Base-by-base conservation (phyloP, 78 protist genomes). In the Dictyostelium capitatum region DNA sequence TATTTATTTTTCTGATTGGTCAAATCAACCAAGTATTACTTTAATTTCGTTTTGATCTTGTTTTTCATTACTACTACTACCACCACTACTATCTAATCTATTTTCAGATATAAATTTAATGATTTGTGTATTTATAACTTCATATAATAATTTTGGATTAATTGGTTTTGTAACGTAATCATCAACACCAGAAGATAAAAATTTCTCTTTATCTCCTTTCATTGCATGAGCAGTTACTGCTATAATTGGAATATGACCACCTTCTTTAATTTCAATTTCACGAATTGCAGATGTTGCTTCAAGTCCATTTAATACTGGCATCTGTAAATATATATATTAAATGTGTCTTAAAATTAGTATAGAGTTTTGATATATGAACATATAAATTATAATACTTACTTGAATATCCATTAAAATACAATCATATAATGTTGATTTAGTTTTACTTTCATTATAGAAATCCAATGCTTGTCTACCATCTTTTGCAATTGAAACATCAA, bases 301-400 rank as follows among this genome's bases (percentile, higher is more conserved):
- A 11, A 70, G 73, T 32, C 98, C 98, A 47, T 93, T 81, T 78
- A 97, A 19, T 14, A 89, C 90, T 25, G 98, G 98, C 98, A 97
- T 97, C 43, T n/a, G n/a, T n/a, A n/a, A n/a, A n/a, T n/a, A n/a
- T n/a, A n/a, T n/a, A n/a, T n/a, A n/a, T 30, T 93, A 94, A n/a
- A n/a, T n/a, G n/a, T n/a, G n/a, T n/a, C n/a, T n/a, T n/a, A n/a
- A n/a, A n/a, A n/a, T n/a, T n/a, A n/a, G n/a, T n/a, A n/a, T n/a
- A n/a, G n/a, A n/a, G n/a, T n/a, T n/a, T n/a, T n/a, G n/a, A n/a
- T n/a, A n/a, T n/a, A n/a, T n/a, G n/a, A n/a, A n/a, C n/a, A n/a
- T n/a, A n/a, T n/a, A n/a, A n/a, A n/a, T n/a, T n/a, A n/a, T n/a
- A n/a, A 37, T 37, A 37, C 43, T 37, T 37, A 37, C 43, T 65